phyloP scores from a whole-genome alignment of 1,139 yeast genomes.

The Pichia sp. region DNA sequence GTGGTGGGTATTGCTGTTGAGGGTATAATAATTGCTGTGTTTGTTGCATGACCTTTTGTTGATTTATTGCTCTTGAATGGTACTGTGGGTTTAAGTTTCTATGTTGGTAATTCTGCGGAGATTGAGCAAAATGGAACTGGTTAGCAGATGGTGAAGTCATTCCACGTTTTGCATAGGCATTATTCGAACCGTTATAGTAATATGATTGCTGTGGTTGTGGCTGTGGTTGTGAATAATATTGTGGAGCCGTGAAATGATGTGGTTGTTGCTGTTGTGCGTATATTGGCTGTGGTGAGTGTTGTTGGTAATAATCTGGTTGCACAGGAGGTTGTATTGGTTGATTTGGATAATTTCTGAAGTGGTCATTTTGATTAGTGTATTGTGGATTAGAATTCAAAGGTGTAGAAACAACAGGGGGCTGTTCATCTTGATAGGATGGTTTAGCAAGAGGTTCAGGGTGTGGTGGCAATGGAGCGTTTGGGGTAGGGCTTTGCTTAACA shows the following conservation, averaged over 20 bases:
- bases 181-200: not conserved
- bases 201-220: not conserved
- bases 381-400: too few relatives aligned
- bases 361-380: too few relatives aligned
- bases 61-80: not conserved
- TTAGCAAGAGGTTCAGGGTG: conserved; percentile 1
- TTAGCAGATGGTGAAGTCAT: not conserved
- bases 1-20: not conserved
- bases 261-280: conserved; percentile 5
- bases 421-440: too few relatives aligned
- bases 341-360: not conserved
- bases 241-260: too few relatives aligned
- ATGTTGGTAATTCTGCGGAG: not conserved
- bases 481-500: conserved; percentile 10
- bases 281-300: not conserved
- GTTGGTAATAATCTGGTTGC: conserved; percentile 1
- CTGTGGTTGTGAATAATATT: too few relatives aligned
- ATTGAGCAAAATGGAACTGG: not conserved
- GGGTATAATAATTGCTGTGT: not conserved
- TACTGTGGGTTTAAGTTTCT: conserved; percentile 1
- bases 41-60: not conserved
- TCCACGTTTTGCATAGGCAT: not conserved
- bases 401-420: too few relatives aligned
- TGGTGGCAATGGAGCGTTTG: conserved; percentile 7
- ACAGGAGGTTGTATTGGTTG: not conserved